These are phyloP conservation scores for Alopecurus myosuroides DNA, from an alignment of 176 grass and related monocot genomes.

Conservation along the genomic window DNA sequence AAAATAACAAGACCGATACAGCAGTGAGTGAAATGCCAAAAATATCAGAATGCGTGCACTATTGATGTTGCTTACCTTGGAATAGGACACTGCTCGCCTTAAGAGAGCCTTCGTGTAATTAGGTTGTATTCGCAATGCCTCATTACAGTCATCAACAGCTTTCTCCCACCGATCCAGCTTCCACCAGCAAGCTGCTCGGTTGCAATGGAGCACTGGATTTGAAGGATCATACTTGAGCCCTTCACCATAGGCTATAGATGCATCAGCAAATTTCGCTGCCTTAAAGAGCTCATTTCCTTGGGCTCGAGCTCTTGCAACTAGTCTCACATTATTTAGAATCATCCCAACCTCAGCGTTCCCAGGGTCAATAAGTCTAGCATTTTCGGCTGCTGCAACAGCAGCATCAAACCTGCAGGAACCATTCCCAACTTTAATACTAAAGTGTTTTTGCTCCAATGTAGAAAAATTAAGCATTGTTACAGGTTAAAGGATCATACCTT, in stretches of 20 bases:
- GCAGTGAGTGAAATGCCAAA: neutral
- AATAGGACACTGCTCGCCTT: constrained; percentile 79
- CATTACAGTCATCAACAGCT: constrained; percentile 83
- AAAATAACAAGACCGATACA: constrained; percentile 27
- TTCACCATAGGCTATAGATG: constrained; percentile 85
- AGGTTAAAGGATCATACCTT: constrained; percentile 49
- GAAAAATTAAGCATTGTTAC: constrained; percentile 11
- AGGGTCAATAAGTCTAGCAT: constrained; percentile 66
- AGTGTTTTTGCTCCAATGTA: constrained; percentile 2
- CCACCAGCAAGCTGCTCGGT: constrained; percentile 87
- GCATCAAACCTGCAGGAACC: constrained; percentile 75
- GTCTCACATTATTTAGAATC: constrained; percentile 67
- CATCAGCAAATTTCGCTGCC: constrained; percentile 76
- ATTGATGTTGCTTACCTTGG: constrained; percentile 48
- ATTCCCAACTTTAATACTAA: constrained; percentile 13
- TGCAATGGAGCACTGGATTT: constrained; percentile 89
- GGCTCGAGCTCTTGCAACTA: constrained; percentile 71
- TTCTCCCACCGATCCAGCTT: constrained; percentile 87
- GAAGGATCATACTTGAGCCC: constrained; percentile 78
- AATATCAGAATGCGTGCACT: neutral
- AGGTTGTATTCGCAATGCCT: constrained; percentile 76
- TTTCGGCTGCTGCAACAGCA: constrained; percentile 71
- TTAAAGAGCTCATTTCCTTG: constrained; percentile 90
- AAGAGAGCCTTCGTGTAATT: constrained; percentile 95
- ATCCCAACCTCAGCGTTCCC: constrained; percentile 52